Evolutionary conservation across 1,139 yeast species (phyloP), one percentile per base, ranked within the genome.

Genomic region (Hansenula lynferdii): DNA sequence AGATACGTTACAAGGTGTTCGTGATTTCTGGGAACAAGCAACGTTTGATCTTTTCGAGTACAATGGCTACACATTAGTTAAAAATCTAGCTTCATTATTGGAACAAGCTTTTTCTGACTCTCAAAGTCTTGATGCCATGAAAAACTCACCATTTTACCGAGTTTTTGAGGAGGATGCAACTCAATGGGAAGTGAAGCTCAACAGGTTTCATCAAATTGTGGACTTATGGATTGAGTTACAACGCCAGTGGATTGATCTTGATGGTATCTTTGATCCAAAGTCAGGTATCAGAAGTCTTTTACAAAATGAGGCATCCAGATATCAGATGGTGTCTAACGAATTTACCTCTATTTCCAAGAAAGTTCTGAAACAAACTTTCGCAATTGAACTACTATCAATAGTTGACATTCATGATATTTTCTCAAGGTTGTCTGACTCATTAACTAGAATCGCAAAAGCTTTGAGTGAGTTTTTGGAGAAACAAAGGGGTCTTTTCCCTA

Each of bases 151-250:
- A 0, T 77, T 75, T 49, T 84, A 65, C 57, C 62, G 63, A 12
- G 67, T 70, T 1, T 86, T 87, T 57, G 87, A 82, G 42, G 76
- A 73, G 38, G 79, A 74, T 16, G 73, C 81, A 0, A 45, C 60
- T 6, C 67, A 65, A 1, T 66, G 87, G 67, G 90, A 83, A 46
- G 67, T 64, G 1, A 75, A 69, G 42, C 57, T 92, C 26, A 75
- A 72, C 37, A 55, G 60, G 0, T 51, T 87, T 1, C 72, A 70
- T 39, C 62, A 66, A 1, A 55, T 85, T 3, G 66, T 86, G 34
- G 89, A 81, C 49, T 55, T 63, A 0, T 89, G 96, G 95, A 70
- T 84, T 30, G 96, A 86, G 34, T 86, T 81, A 2, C 97, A 92
- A 57, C 67, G 83, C 14, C 87, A 83, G 51, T 90, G 96, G 95